These are phyloP conservation scores for Elaeis guineensis DNA, from an alignment of 176 grass and related monocot species.

Conservation along the genomic window DNA sequence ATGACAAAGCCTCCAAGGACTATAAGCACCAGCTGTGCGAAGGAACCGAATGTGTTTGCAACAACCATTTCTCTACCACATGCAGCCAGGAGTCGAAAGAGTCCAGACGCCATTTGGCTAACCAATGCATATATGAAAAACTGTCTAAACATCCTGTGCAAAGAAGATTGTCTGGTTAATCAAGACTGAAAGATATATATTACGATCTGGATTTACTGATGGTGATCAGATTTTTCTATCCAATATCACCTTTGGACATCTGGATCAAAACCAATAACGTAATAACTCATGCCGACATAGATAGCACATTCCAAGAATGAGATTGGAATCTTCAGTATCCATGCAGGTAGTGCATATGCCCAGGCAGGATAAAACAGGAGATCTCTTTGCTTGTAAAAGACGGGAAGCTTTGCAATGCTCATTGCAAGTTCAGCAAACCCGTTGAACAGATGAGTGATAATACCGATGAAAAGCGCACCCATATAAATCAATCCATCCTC, in stretches of 20 bases:
- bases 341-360: constrained; percentile 25
- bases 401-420: constrained; percentile 19
- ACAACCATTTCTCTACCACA: constrained; percentile 26
- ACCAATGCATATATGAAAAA: constrained; percentile 16
- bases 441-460: constrained; percentile 23
- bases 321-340: constrained; percentile 24
- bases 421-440: constrained; percentile 21
- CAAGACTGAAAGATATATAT: too few species aligned
- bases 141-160: constrained; percentile 1
- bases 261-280: constrained; percentile 35
- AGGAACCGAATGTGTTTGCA: constrained; percentile 17
- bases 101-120: constrained; percentile 31
- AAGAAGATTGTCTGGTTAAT: too few species aligned
- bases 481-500: constrained; percentile 25
- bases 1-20: constrained; percentile 32
- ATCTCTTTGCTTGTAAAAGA: constrained; percentile 32
- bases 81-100: constrained; percentile 30
- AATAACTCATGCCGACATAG: constrained; percentile 32
- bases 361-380: constrained; percentile 26
- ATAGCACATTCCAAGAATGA: constrained; percentile 10
- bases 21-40: constrained; percentile 19
- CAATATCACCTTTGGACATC: constrained; percentile 17
- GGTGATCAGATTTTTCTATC: not conserved
- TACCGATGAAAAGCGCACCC: constrained; percentile 17
- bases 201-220: not conserved